Evolutionary conservation across 371 early-diverging fungal species (phyloP).

Genomic region (Smittium culicis): DNA sequence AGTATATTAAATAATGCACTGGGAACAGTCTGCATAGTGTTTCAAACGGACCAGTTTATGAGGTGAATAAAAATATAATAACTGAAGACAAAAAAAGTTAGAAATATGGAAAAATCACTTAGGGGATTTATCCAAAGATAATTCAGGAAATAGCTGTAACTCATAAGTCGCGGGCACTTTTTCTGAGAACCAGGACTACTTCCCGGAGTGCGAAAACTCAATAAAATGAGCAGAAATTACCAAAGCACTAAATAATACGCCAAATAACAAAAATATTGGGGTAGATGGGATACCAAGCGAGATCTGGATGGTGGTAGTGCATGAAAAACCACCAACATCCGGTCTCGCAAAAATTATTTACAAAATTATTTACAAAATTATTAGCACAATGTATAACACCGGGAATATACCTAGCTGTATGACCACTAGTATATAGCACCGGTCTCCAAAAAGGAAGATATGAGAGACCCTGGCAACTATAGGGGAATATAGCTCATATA

Average conservation of each 20-base stretch:
- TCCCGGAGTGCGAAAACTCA: background rate
- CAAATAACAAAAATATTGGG: background rate
- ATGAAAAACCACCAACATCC: background rate
- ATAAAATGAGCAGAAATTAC: background rate
- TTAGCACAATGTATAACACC: background rate
- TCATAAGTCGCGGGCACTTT: background rate
- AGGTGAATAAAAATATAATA: background rate
- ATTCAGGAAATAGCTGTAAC: background rate
- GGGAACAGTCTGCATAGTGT: background rate
- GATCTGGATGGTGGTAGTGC: background rate
- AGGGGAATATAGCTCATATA: background rate
- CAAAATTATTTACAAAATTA: background rate
- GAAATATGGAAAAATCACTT: background rate
- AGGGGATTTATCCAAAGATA: background rate
- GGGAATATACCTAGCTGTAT: background rate
- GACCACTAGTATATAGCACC: background rate
- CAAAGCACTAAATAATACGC: background rate
- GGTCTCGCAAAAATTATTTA: background rate
- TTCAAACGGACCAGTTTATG: background rate
- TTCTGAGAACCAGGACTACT: background rate
- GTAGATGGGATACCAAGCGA: slow-evolving; percentile 1
- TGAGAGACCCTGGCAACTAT: background rate
- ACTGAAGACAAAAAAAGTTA: background rate
- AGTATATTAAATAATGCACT: background rate
- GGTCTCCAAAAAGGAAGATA: background rate